These are phyloP conservation scores for Urochloa ruziziensis DNA, from an alignment of 176 grass and related monocot species.

Conservation along the genomic window DNA sequence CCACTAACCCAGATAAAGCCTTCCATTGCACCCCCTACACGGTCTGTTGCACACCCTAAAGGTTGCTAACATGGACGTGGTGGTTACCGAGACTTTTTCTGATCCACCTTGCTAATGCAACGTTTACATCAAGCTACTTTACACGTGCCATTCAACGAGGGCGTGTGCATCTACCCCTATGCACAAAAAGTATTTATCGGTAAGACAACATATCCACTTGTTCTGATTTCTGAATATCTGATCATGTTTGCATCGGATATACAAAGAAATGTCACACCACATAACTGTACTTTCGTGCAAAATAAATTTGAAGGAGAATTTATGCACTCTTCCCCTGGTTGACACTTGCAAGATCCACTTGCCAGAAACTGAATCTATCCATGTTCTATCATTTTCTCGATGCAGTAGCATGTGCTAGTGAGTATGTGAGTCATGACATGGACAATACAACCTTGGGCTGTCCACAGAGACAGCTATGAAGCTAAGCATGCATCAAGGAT, in stretches of 20 bases:
- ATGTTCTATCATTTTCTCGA: background rate
- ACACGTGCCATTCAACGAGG: too few relatives aligned
- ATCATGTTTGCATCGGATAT: background rate
- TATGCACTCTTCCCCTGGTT: background rate
- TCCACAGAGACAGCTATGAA: background rate
- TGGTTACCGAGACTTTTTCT: too few relatives aligned
- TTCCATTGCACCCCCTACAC: too few relatives aligned
- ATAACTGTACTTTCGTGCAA: background rate
- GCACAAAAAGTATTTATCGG: too few relatives aligned
- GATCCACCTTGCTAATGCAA: too few relatives aligned
- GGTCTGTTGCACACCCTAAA: too few relatives aligned
- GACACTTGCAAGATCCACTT: slow-evolving; percentile 6
- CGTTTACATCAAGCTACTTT: too few relatives aligned
- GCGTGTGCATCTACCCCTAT: too few relatives aligned
- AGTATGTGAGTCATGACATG: background rate
- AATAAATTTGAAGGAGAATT: background rate
- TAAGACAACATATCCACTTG: background rate
- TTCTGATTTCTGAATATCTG: slow-evolving; percentile 3
- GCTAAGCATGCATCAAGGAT: background rate
- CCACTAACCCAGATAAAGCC: too few relatives aligned
- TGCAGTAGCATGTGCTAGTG: background rate
- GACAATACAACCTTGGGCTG: background rate
- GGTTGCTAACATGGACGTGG: too few relatives aligned
- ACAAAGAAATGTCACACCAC: background rate
- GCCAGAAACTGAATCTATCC: background rate